Evolutionary conservation across 2,329 filamentous ascomycete genomes (phyloP).

Genomic region (Podosphaera fusca): DNA sequence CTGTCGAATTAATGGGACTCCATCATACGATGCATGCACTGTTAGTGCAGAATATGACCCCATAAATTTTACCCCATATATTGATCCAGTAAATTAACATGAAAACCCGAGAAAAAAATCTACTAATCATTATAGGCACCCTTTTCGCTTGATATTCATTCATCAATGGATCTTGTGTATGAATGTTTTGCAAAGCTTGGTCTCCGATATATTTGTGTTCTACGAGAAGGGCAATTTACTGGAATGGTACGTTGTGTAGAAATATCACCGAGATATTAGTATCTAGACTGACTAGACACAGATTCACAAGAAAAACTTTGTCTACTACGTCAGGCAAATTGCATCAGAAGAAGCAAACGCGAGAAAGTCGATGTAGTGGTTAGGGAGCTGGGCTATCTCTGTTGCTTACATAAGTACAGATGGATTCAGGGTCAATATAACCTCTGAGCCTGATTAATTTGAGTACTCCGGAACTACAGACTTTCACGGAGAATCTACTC

Average conservation of each 20-base stretch:
- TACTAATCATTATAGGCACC: slow-evolving; percentile 28
- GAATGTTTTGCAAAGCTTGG: slow-evolving; percentile 93
- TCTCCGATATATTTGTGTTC: slow-evolving; percentile 73
- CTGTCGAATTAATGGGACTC: slow-evolving; percentile 60
- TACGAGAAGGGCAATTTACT: slow-evolving; percentile 62
- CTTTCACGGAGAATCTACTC: too few relatives aligned
- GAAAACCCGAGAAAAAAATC: background rate
- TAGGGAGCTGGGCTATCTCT: too few relatives aligned
- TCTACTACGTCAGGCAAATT: slow-evolving; percentile 73
- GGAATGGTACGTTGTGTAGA: slow-evolving; percentile 44
- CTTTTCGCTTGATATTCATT: slow-evolving; percentile 66
- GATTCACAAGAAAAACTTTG: slow-evolving; percentile 91
- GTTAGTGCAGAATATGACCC: slow-evolving; percentile 28
- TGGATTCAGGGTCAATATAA: too few relatives aligned
- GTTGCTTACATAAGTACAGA: too few relatives aligned
- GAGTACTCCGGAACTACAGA: too few relatives aligned
- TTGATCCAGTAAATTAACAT: slow-evolving; percentile 46
- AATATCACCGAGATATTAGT: background rate
- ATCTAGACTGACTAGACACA: slow-evolving; percentile 16
- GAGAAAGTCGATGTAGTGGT: too few relatives aligned
- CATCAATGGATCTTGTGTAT: slow-evolving; percentile 84
- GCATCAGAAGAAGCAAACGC: slow-evolving; percentile 24
- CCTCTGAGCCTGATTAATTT: too few relatives aligned
- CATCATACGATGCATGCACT: slow-evolving; percentile 36
- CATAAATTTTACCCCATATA: slow-evolving; percentile 73